Evolutionary conservation across 352 stramenopile genomes (phyloP), one percentile per base, ranked within the genome.

Genomic region (Phytophthora syringae): DNA sequence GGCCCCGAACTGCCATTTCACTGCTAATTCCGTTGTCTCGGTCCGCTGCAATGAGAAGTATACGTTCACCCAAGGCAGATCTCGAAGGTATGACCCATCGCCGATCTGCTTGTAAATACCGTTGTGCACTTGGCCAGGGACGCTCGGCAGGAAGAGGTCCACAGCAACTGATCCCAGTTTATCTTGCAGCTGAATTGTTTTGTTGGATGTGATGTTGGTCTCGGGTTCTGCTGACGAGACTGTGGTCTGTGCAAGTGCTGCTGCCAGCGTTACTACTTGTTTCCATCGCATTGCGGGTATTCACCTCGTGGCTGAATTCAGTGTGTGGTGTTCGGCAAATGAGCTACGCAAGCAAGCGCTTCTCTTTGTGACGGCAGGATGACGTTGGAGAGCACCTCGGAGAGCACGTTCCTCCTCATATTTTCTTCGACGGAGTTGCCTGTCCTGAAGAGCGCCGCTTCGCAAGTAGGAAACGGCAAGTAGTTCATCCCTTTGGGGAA

Each of bases 1-100:
- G 12, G 76, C 79, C 16, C 67, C 57, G 20, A 88, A 68, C 16
- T 60, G 30, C 79, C 79, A 88, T 18, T 49, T 52, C 45, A 48
- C 49, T 16, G 43, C 22, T 2, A 25, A 42, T 1, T 21, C 25
- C 7, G 32, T 15, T 34, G 60, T 20, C 11, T 61, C 20, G 24
- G 53, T 48, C 11, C 27, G 42, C 7, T 60, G 53, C 12, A 87
- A 52, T 16, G 74, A 79, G 43, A 85, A 84, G 37, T 74, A 76
- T 16, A 70, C 58, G 30, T 48, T 55, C 12, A 70, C 40, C n/a
- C 62, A 48, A 9, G 59, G 50, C 6, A 85, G 42, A 3, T 74
- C 56, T 49, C 74, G 76, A 27, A 74, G 52, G 61, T 71, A 88
- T 37, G 61, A 13, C 13, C 44, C 39, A 21, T 62, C 36, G 11